phyloP scores from a whole-genome alignment of 129 eudicot species.

The Kitagawia praeruptora region DNA sequence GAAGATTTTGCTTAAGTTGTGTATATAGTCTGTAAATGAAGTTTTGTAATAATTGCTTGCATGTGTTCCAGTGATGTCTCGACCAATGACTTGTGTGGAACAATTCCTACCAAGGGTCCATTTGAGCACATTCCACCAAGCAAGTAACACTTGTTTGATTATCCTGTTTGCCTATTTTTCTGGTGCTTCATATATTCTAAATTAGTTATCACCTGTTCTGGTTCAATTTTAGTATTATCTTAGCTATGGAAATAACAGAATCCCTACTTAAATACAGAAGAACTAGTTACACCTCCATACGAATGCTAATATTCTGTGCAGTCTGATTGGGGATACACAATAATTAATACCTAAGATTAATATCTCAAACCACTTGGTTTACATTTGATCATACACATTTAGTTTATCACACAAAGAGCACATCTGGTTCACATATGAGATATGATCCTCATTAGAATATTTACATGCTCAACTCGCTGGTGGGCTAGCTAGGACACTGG shows the following conservation, averaged over 20 bases:
- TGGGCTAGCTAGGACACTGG: too few species aligned
- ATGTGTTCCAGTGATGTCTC: slow-evolving; percentile 71
- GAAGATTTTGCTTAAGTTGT: neutral
- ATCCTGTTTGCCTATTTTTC: neutral
- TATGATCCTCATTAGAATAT: too few species aligned
- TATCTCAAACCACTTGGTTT: neutral
- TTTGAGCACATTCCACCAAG: slow-evolving; percentile 78
- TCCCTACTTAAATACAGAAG: neutral
- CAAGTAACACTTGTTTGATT: slow-evolving; percentile 46
- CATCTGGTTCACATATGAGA: too few species aligned
- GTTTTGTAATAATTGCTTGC: slow-evolving; percentile 1
- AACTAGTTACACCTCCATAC: neutral
- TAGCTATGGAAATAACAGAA: neutral
- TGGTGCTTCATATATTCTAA: neutral
- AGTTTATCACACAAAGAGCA: too few species aligned
- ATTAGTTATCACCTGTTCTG: neutral
- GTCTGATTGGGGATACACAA: neutral
- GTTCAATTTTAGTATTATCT: neutral
- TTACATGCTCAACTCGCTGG: too few species aligned
- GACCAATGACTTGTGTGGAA: slow-evolving; percentile 77
- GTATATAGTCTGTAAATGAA: neutral
- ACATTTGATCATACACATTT: neutral
- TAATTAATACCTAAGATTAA: neutral
- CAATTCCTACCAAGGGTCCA: slow-evolving; percentile 80
- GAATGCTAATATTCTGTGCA: neutral